Evolutionary conservation across 2,329 filamentous ascomycete genomes (phyloP).

Genomic region (Fusarium sp.): DNA sequence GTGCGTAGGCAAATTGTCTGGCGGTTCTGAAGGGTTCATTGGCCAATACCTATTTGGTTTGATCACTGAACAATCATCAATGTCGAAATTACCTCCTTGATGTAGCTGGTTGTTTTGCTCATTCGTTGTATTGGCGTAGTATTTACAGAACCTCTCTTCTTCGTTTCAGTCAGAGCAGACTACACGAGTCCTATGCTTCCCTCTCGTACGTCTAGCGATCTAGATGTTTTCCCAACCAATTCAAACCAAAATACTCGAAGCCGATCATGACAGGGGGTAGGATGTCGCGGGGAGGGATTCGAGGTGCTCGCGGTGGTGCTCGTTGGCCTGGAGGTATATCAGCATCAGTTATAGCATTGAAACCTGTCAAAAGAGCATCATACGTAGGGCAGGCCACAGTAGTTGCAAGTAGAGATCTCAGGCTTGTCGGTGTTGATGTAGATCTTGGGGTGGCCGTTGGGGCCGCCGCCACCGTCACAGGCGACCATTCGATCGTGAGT

Average conservation of each 20-base stretch:
- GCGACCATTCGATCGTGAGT: conserved; percentile 80
- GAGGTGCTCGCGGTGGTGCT: conserved; percentile 84
- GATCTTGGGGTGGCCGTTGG: conserved; percentile 87
- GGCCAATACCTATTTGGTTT: background rate
- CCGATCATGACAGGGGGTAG: conserved; percentile 72
- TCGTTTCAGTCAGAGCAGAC: conserved; percentile 26
- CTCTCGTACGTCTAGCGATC: conserved; percentile 20
- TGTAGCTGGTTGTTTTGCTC: conserved; percentile 12
- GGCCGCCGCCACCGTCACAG: conserved; percentile 92
- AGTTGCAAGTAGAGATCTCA: conserved; percentile 86
- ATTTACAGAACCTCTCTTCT: conserved; percentile 36
- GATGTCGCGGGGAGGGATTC: conserved; percentile 81
- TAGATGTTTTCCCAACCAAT: conserved; percentile 16
- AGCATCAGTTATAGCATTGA: conserved; percentile 2
- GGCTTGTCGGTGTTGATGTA: conserved; percentile 99
- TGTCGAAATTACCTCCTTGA: background rate
- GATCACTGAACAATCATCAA: background rate
- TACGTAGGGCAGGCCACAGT: conserved; percentile 94
- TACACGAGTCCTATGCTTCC: conserved; percentile 17
- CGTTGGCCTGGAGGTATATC: conserved; percentile 72
- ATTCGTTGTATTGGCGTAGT: conserved; percentile 40
- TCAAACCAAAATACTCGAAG: conserved; percentile 21
- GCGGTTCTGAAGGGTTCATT: background rate
- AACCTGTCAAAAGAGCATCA: conserved; percentile 49
- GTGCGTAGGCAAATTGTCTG: too few species aligned